These are phyloP conservation scores for Starmera caribaea DNA, from an alignment of 805 yeast species.

Conservation along the genomic window DNA sequence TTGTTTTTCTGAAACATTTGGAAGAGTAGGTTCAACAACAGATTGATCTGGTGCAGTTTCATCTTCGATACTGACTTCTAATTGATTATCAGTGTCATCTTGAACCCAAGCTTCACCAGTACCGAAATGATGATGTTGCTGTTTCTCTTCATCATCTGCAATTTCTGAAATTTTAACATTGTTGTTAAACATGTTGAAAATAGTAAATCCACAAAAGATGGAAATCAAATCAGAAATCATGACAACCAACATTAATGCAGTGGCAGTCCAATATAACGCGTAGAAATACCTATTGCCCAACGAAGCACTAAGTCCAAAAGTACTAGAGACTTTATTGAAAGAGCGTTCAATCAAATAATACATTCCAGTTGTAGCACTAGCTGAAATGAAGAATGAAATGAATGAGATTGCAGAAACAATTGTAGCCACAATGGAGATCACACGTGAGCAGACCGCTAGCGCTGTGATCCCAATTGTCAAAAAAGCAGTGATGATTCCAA, in stretches of 20 bases:
- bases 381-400: constrained; percentile 29
- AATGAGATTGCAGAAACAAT: constrained; percentile 34
- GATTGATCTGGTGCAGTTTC: too few relatives aligned
- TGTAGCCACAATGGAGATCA: constrained; percentile 34
- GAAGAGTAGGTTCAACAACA: too few relatives aligned
- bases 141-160: too few relatives aligned
- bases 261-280: constrained; percentile 58
- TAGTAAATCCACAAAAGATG: constrained; percentile 31
- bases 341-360: constrained; percentile 37
- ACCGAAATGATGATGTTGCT: too few relatives aligned
- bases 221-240: constrained; percentile 22
- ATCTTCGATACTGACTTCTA: too few relatives aligned
- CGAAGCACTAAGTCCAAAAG: constrained; percentile 46
- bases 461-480: constrained; percentile 33
- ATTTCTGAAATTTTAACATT: too few relatives aligned
- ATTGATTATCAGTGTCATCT: too few relatives aligned
- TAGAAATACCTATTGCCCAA: constrained; percentile 38
- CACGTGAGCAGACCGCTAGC: constrained; percentile 35
- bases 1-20: too few relatives aligned
- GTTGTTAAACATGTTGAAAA: too few relatives aligned
- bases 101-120: too few relatives aligned
- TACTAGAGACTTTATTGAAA: constrained; percentile 36
- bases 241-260: constrained; percentile 35
- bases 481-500: constrained; percentile 36
- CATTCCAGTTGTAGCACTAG: constrained; percentile 57